Evolutionary conservation across 345 rosid species (phyloP).

Genomic region (Bretschneidera sinensis): DNA sequence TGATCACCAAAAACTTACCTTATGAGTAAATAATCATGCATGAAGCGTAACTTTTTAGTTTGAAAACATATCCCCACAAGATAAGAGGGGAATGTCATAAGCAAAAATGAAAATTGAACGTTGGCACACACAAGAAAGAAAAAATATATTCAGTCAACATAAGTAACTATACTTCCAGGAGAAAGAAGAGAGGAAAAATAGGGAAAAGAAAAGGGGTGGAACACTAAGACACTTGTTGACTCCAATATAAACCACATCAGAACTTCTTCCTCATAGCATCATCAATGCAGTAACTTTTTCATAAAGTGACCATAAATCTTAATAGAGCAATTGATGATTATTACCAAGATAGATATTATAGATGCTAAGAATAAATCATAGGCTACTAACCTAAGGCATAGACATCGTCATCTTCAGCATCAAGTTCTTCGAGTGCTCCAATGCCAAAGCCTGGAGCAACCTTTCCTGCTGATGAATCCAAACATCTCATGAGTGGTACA

Average conservation of each 20-base stretch:
- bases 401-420: constrained; percentile 95
- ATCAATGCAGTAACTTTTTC: not conserved
- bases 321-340: not conserved
- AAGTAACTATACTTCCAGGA: too few species aligned
- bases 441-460: constrained; percentile 95
- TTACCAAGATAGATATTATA: constrained; percentile 3
- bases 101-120: too few species aligned
- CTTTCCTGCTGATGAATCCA: constrained; percentile 74
- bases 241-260: not conserved
- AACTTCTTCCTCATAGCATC: not conserved
- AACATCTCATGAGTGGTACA: constrained; percentile 13
- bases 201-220: too few species aligned
- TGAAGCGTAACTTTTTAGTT: too few species aligned
- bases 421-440: constrained; percentile 97
- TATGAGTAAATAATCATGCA: too few species aligned
- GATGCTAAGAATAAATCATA: not conserved
- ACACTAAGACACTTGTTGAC: not conserved
- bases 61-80: too few species aligned
- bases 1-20: not conserved
- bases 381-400: constrained; percentile 53
- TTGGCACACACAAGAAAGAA: too few species aligned
- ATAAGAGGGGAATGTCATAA: too few species aligned
- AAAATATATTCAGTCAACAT: too few species aligned
- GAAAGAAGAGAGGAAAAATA: too few species aligned
- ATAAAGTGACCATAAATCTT: not conserved